Conservation (phyloP, 2,329 filamentous ascomycete genomes). For the Achaetomium macrosporum region DNA sequence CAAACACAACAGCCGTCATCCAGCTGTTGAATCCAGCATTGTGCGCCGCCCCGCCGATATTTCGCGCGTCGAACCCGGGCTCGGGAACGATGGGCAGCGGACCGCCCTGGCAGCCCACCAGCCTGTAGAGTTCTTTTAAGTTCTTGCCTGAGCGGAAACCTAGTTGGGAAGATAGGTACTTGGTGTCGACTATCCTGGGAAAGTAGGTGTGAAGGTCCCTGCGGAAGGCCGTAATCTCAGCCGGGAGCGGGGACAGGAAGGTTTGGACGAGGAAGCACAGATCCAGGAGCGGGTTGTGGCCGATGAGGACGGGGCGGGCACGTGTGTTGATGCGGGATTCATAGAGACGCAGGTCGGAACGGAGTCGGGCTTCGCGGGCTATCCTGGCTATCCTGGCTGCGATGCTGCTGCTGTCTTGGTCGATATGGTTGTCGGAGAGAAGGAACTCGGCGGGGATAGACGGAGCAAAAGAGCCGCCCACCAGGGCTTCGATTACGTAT, state of each 20-base stretch:
- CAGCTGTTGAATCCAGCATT: constrained; percentile 57
- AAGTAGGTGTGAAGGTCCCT: constrained; percentile 42
- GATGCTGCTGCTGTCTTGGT: constrained; percentile 3
- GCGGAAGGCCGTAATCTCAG: constrained; percentile 48
- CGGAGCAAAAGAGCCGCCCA: constrained; percentile 2
- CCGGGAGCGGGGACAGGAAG: constrained; percentile 54
- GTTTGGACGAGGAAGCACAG: constrained; percentile 58
- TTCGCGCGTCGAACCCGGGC: background rate
- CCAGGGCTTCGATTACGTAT: constrained; percentile 31
- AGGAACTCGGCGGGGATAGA: background rate
- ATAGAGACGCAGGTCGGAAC: constrained; percentile 19
- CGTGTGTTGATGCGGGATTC: constrained; percentile 28
- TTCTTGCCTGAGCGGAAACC: background rate
- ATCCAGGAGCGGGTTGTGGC: constrained; percentile 61
- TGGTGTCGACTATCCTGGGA: constrained; percentile 54
- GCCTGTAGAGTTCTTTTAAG: background rate
- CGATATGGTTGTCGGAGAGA: background rate
- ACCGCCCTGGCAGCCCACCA: background rate
- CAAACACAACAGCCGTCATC: constrained; percentile 39
- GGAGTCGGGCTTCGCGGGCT: background rate
- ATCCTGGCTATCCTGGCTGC: constrained; percentile 14
- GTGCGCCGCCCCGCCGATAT: constrained; percentile 33
- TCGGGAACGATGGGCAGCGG: background rate
- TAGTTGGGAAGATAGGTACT: constrained; percentile 42
- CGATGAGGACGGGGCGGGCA: constrained; percentile 43